phyloP scores from a whole-genome alignment of 2,329 filamentous ascomycete species.

The Fusarium xylarioides region DNA sequence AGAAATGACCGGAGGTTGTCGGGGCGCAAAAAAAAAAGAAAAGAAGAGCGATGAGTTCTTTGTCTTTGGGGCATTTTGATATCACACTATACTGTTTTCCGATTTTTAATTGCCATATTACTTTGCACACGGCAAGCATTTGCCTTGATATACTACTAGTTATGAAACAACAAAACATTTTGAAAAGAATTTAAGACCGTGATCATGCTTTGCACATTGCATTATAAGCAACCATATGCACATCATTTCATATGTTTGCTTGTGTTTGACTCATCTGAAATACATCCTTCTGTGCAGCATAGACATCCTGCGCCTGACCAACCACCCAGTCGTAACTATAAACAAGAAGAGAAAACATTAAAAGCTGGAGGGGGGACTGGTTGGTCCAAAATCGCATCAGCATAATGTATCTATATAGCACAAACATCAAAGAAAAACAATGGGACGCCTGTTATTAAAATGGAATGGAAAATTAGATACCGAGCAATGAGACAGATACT shows the following conservation, averaged over 20 bases:
- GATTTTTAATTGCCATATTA: constrained; percentile 8
- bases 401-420: background rate
- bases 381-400: constrained; percentile 1
- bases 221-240: background rate
- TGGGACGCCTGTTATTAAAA: background rate
- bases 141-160: constrained; percentile 1
- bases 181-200: background rate
- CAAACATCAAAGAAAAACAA: background rate
- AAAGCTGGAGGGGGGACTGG: background rate
- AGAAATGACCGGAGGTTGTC: background rate
- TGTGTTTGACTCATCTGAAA: background rate
- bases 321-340: background rate
- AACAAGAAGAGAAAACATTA: background rate
- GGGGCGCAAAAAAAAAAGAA: constrained; percentile 29
- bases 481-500: background rate
- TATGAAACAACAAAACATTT: constrained; percentile 8
- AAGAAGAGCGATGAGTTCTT: background rate
- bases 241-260: background rate
- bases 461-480: background rate
- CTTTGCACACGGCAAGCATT: background rate
- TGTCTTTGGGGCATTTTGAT: constrained; percentile 28
- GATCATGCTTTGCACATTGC: background rate
- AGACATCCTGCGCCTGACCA: background rate
- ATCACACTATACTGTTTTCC: constrained; percentile 26
- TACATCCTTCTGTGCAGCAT: background rate